Evolutionary conservation across 148 eudicot genomes (phyloP), one percentile per base, ranked within the genome.

Genomic region (Arbutus unedo): DNA sequence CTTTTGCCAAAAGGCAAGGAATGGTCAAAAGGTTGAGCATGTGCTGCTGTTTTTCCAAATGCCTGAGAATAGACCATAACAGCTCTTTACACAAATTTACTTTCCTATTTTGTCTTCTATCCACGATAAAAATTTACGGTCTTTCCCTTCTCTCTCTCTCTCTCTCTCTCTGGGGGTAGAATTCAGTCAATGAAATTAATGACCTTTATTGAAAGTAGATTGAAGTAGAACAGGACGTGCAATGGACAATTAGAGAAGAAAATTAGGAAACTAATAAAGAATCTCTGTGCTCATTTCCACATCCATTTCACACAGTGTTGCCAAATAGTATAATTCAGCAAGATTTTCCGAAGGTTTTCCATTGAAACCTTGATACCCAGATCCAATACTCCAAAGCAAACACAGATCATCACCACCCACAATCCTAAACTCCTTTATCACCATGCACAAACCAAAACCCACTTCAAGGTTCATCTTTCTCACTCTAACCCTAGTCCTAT

Each of bases 381-480:
- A 87, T 87, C 88, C 75, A 74, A 16, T 19, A 31, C 38, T 54
- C 73, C 56, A 38, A 78, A 8, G 16, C 53, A 18, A 43, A 78
- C 49, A 81, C 25, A 49, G 49, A 50, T 79, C 77, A 76, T 67
- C 76, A 44, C 74, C 25, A 49, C 73, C 62, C 64, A 53, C 48
- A 49, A 68, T 62, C 48, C 15, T 55, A n/a, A 41, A 16, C 13
- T 54, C 45, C 18, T 57, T 57, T 64, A 38, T 18, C 54, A 71
- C 79, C 76, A 89, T 90, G 92, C 49, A 81, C 75, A 73, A 62
- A 31, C 72, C 81, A 41, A 88, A 82, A 73, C 85, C 88, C 83
- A 81, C 81, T 82, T 86, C 89, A 82, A 85, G 85, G 89, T 84
- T 81, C 82, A 77, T 85, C 86, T 10, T 64, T 79, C 73, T 87